Percentiles rank a stretch among this genome's conserved stretches.
Evolutionary conservation across 1,284 basidiomycete genomes (phyloP).

Genomic region (Malassezia caprae): DNA sequence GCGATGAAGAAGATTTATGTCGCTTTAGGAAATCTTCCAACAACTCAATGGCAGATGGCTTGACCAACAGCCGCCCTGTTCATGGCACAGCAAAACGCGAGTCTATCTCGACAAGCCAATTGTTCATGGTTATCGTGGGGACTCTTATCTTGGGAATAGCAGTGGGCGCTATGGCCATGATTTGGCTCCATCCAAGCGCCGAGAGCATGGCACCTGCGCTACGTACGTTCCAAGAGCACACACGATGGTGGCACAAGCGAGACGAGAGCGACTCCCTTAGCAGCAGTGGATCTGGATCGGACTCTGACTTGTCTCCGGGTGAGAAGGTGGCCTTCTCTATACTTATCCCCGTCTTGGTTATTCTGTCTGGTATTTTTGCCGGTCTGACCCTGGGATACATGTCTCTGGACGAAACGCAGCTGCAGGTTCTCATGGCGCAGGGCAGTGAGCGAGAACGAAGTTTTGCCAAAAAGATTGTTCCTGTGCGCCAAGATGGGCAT

Average conservation of each 20-base stretch:
- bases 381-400: slow-evolving; percentile 78
- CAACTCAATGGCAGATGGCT: background rate
- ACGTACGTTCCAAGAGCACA: background rate
- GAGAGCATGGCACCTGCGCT: background rate
- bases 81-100: background rate
- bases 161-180: background rate
- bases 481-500: slow-evolving; percentile 59
- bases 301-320: background rate
- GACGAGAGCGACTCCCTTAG: background rate
- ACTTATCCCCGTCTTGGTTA: slow-evolving; percentile 56
- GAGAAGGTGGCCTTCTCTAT: slow-evolving; percentile 34
- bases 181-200: background rate
- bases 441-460: slow-evolving; percentile 69
- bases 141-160: background rate
- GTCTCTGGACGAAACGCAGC: slow-evolving; percentile 83
- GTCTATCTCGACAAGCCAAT: background rate
- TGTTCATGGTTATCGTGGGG: background rate
- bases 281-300: background rate
- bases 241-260: background rate
- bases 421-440: slow-evolving; percentile 72
- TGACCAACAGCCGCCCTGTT: background rate
- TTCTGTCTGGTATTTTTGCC: slow-evolving; percentile 58
- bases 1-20: background rate
- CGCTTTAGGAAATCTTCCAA: background rate
- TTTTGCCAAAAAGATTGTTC: slow-evolving; percentile 74